These are phyloP conservation scores for Bacterosira constricta DNA, from an alignment of 108 stramenopile genomes.

Conservation along the genomic window DNA sequence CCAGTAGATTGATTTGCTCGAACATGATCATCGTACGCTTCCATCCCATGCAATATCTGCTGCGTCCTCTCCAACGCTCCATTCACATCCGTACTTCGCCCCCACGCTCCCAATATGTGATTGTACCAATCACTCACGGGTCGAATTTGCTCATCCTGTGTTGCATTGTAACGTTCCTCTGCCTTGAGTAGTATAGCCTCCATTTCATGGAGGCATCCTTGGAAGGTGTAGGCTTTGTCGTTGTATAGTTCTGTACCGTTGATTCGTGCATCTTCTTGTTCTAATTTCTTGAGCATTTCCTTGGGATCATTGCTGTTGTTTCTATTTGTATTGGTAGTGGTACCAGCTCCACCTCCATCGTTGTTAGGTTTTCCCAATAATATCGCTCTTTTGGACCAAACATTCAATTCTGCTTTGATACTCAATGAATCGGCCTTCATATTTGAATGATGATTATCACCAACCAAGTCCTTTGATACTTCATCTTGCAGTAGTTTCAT, in stretches of 20 bases:
- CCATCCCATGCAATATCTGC: conserved; percentile 40
- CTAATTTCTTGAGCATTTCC: conserved; percentile 19
- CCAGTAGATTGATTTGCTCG: not conserved
- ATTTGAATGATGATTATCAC: no score
- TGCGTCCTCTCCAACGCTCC: conserved; percentile 8
- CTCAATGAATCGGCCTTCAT: conserved; percentile 37
- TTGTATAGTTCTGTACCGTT: not conserved
- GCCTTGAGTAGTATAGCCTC: conserved; percentile 29
- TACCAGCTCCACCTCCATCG: not conserved
- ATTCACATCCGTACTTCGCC: conserved; percentile 53
- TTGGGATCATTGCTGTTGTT: conserved; percentile 2
- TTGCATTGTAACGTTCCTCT: conserved; percentile 16
- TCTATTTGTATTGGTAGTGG: not conserved
- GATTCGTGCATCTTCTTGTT: not conserved
- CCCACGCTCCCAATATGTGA: conserved; percentile 72
- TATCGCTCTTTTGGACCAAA: conserved; percentile 40
- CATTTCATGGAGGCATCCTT: conserved; percentile 38
- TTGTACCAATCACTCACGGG: conserved; percentile 55
- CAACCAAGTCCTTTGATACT: no score
- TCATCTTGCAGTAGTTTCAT: conserved; percentile 32
- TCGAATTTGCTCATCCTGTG: conserved; percentile 29
- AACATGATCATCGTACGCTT: not conserved
- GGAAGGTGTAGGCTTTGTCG: conserved; percentile 16
- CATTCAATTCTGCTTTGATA: conserved; percentile 36
- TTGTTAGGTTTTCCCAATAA: conserved; percentile 15